phyloP scores from a whole-genome alignment of 495 filamentous ascomycete species.

The Entonaema liquescens region DNA sequence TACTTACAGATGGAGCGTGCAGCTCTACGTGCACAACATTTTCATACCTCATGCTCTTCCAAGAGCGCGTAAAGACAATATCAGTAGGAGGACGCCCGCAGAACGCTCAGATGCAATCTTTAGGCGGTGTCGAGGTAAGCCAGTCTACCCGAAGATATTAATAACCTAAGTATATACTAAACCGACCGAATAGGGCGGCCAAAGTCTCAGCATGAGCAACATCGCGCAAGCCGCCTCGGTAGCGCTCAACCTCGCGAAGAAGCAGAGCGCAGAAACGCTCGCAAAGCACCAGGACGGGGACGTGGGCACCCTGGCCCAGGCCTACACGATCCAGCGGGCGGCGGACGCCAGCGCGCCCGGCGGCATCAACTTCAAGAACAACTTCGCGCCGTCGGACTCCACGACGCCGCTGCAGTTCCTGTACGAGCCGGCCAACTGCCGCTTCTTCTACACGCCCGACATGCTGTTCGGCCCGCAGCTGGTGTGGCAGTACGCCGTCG shows the following conservation, averaged over 20 bases:
- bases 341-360: conserved; percentile 18
- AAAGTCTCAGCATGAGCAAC: conserved; percentile 23
- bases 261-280: conserved; percentile 13
- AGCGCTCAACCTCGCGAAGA: conserved; percentile 21
- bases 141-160: too few species aligned
- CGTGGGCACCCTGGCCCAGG: conserved; percentile 27
- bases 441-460: conserved; percentile 61
- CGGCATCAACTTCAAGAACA: conserved; percentile 49
- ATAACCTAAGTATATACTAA: not conserved
- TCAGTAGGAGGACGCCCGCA: conserved; percentile 65
- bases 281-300: conserved; percentile 36
- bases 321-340: conserved; percentile 21
- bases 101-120: conserved; percentile 63
- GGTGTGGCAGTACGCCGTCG: conserved; percentile 58
- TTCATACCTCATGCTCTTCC: conserved; percentile 64
- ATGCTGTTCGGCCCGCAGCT: conserved; percentile 53
- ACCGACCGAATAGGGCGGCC: conserved; percentile 45
- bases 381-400: conserved; percentile 42
- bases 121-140: conserved; percentile 63
- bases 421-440: conserved; percentile 62
- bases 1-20: conserved; percentile 68
- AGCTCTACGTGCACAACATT: conserved; percentile 69
- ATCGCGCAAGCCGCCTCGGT: conserved; percentile 28
- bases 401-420: conserved; percentile 61
- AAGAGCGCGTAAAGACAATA: conserved; percentile 65